A percentile compares a stretch with the other conserved stretches of the same genome.
phyloP scores from a whole-genome alignment of 306 rosid genomes.

The Quercus dentata region DNA sequence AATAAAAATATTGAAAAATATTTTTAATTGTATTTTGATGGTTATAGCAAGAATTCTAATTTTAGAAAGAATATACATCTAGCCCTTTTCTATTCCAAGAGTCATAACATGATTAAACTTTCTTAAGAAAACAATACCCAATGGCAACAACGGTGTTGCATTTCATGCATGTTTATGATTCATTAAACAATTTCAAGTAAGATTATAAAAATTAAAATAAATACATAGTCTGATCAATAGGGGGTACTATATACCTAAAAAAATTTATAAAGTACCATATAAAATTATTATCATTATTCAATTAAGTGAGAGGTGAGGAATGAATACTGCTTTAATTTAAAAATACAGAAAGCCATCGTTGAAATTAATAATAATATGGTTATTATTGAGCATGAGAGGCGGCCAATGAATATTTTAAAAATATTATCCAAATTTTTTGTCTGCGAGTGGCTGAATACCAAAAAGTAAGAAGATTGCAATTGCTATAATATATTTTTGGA shows the following conservation, averaged over 20 bases:
- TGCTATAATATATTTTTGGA: constrained; percentile 19
- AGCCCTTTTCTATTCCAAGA: background rate
- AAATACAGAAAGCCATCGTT: background rate
- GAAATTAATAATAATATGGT: background rate
- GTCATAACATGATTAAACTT: background rate
- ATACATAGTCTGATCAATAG: too few relatives aligned
- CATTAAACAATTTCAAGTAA: background rate
- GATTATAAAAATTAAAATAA: background rate
- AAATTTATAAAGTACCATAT: too few relatives aligned
- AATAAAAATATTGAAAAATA: too few relatives aligned
- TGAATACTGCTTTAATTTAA: too few relatives aligned
- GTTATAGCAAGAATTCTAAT: background rate
- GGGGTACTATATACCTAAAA: too few relatives aligned
- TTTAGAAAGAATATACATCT: background rate
- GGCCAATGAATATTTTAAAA: constrained; percentile 17
- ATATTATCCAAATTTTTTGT: constrained; percentile 32
- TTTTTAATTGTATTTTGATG: too few relatives aligned
- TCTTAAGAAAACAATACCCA: background rate
- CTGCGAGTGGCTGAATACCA: constrained; percentile 36
- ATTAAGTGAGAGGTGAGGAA: too few relatives aligned
- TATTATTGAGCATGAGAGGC: background rate
- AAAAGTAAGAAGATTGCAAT: constrained; percentile 12
- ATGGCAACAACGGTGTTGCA: background rate
- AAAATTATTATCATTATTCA: too few relatives aligned
- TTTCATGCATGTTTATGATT: background rate